Conservation (phyloP, 2,329 filamentous ascomycete genomes). For the Fusarium chaquense region DNA sequence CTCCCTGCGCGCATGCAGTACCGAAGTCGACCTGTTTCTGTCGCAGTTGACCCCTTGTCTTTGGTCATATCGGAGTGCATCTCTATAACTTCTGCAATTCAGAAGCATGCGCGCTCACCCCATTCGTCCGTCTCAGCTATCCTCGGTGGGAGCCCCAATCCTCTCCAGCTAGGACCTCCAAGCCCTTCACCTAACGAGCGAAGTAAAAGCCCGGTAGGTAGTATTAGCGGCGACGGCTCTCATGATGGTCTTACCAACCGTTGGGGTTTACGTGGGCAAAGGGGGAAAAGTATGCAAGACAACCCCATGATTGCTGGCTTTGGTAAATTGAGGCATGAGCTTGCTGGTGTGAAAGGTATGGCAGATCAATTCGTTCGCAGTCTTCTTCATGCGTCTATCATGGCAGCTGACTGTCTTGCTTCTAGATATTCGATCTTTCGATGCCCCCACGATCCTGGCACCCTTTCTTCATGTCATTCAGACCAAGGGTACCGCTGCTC, state of each 20-base stretch:
- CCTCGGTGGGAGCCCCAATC: conserved; percentile 78
- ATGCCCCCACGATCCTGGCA: conserved; percentile 88
- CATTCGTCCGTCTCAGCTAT: conserved; percentile 97
- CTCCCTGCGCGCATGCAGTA: conserved; percentile 66
- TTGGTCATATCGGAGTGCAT: conserved; percentile 99
- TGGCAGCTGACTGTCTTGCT: conserved; percentile 27
- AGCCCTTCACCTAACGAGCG: conserved; percentile 56
- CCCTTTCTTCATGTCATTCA: conserved; percentile 98
- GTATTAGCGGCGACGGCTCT: conserved; percentile 55
- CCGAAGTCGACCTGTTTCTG: conserved; percentile 73
- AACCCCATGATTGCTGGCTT: conserved; percentile 97
- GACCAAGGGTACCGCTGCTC: conserved; percentile 93
- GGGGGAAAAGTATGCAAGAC: conserved; percentile 96
- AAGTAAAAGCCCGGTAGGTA: conserved; percentile 56
- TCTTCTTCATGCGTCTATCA: background rate
- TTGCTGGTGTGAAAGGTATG: conserved; percentile 84
- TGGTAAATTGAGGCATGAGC: conserved; percentile 86
- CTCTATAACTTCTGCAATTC: conserved; percentile 96
- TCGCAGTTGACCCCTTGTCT: conserved; percentile 90
- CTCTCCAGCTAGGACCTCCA: conserved; percentile 65
- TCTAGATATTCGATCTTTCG: conserved; percentile 87
- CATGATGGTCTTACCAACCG: conserved; percentile 78
- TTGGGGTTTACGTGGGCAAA: conserved; percentile 95
- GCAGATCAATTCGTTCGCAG: background rate
- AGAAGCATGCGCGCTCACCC: conserved; percentile 95